A percentile compares a stretch with the other conserved stretches of the same genome.
Conservation (phyloP, 2,329 filamentous ascomycete species). For the Madurella fahalii region DNA sequence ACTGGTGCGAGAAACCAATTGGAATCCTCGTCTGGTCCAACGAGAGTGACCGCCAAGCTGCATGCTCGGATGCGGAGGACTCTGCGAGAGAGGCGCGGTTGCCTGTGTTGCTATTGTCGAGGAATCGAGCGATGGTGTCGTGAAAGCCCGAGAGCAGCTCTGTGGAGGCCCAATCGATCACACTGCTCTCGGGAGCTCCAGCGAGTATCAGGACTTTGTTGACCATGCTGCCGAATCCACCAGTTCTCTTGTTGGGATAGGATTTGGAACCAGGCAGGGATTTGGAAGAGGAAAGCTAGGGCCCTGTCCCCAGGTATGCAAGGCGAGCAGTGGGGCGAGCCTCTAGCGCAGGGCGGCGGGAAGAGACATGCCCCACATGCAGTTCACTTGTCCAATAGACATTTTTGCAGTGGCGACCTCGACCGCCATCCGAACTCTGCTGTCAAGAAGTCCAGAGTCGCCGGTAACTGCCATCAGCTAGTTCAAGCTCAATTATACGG, state of each 20-base stretch:
- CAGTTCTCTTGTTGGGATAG: background rate
- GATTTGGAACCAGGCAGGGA: no score
- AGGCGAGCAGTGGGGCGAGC: no score
- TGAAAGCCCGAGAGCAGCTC: slow-evolving; percentile 47
- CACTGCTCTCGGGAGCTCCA: slow-evolving; percentile 55
- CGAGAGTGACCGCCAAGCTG: slow-evolving; percentile 53
- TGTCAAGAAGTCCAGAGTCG: no score
- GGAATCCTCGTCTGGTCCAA: slow-evolving; percentile 43
- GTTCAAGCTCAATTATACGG: no score
- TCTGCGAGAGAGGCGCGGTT: slow-evolving; percentile 14
- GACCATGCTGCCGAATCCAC: slow-evolving; percentile 24
- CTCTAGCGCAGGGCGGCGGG: no score
- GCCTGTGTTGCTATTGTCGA: slow-evolving; percentile 24
- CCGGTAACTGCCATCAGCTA: no score
- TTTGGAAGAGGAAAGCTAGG: no score
- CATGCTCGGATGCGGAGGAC: slow-evolving; percentile 25
- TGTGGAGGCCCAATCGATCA: slow-evolving; percentile 51
- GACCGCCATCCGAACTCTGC: no score
- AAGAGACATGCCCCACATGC: no score
- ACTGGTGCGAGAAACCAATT: slow-evolving; percentile 51
- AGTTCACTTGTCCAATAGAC: no score
- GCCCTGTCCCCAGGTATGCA: no score
- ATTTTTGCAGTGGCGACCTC: no score
- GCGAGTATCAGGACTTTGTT: slow-evolving; percentile 33
- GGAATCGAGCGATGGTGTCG: slow-evolving; percentile 38